Evolutionary conservation across 75 land plant species (phyloP).

Genomic region (Pinus albicaulis): DNA sequence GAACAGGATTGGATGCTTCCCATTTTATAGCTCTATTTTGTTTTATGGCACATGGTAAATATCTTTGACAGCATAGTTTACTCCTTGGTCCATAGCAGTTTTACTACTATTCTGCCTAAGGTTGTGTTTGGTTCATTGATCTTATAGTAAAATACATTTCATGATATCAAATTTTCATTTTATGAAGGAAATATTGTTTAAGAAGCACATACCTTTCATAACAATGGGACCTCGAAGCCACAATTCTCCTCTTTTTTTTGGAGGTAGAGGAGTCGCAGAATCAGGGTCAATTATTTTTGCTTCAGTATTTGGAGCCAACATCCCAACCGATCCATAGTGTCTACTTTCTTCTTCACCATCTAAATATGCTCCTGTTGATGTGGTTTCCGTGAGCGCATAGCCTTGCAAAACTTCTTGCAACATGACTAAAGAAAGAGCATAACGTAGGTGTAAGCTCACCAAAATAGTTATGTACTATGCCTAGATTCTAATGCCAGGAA

Average conservation of each 20-base stretch:
- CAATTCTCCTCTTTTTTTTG: slow-evolving; percentile 71
- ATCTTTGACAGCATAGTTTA: too few species aligned
- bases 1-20: too few species aligned
- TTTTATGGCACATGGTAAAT: too few species aligned
- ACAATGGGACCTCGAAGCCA: slow-evolving; percentile 79
- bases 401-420: slow-evolving; percentile 33
- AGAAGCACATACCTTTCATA: slow-evolving; percentile 70
- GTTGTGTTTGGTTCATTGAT: too few species aligned
- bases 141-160: neutral
- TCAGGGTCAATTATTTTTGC: slow-evolving; percentile 79
- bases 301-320: slow-evolving; percentile 66
- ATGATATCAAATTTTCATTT: too few species aligned
- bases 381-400: slow-evolving; percentile 86
- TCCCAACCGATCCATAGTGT: slow-evolving; percentile 74
- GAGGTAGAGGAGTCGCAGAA: slow-evolving; percentile 40
- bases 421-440: neutral
- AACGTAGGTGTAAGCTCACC: too few species aligned
- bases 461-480: too few species aligned
- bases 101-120: too few species aligned
- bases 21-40: too few species aligned
- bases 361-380: slow-evolving; percentile 63
- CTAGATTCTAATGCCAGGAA: too few species aligned
- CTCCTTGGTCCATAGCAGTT: too few species aligned
- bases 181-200: neutral
- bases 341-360: slow-evolving; percentile 64